These are phyloP conservation scores for Raffaelea arxii DNA, from an alignment of 2,329 filamentous ascomycete species.

Conservation along the genomic window DNA sequence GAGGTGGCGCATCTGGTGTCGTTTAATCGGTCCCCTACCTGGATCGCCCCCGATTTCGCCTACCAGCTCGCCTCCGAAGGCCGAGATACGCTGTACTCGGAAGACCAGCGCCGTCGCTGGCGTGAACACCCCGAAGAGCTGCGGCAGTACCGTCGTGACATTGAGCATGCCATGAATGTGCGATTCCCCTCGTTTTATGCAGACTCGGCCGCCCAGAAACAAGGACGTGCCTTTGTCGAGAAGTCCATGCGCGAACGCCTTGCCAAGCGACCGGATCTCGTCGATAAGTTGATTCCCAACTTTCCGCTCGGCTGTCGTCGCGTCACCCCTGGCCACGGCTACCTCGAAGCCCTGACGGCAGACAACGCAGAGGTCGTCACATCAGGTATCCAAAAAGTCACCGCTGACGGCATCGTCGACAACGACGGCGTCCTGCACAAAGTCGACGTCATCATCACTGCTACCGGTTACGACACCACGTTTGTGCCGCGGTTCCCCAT, in stretches of 20 bases:
- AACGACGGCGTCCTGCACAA: slow-evolving; percentile 20
- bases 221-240: slow-evolving; percentile 31
- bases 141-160: slow-evolving; percentile 2
- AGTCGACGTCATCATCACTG: slow-evolving; percentile 20
- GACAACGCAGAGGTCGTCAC: slow-evolving; percentile 32
- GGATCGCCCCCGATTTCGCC: slow-evolving; percentile 6
- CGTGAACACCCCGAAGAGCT: slow-evolving; percentile 4
- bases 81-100: slow-evolving; percentile 5
- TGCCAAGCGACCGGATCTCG: slow-evolving; percentile 31
- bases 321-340: slow-evolving; percentile 31
- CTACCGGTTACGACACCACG: slow-evolving; percentile 25
- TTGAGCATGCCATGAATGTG: slow-evolving; percentile 8
- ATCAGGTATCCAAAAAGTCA: slow-evolving; percentile 26
- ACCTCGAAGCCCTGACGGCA: slow-evolving; percentile 28
- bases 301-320: slow-evolving; percentile 33
- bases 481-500: slow-evolving; percentile 16
- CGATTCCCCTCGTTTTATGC: slow-evolving; percentile 5
- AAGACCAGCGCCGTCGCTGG: slow-evolving; percentile 4
- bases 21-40: slow-evolving; percentile 4
- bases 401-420: slow-evolving; percentile 18
- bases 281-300: slow-evolving; percentile 29
- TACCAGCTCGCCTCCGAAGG: slow-evolving; percentile 29
- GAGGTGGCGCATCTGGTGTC: not conserved
- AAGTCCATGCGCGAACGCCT: slow-evolving; percentile 19
- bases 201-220: slow-evolving; percentile 14